Percentiles rank a stretch among this genome's conserved stretches.
phyloP scores from a whole-genome alignment of 768 basidiomycete genomes.

The Calocera viscosa region DNA sequence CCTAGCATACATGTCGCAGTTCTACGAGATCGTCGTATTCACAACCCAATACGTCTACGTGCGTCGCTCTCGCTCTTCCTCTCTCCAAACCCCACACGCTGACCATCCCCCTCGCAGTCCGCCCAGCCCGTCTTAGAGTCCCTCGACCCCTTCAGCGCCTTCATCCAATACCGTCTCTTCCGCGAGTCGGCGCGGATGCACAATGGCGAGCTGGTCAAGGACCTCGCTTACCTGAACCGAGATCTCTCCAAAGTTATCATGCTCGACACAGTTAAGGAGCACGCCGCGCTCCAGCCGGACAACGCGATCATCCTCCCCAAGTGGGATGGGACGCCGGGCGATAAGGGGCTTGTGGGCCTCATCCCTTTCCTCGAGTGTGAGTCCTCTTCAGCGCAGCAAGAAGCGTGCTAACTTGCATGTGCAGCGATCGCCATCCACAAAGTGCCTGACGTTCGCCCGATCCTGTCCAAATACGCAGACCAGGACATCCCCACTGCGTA shows the following conservation, averaged over 20 bases:
- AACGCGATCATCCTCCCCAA: slow-evolving; percentile 73
- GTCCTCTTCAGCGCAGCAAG: slow-evolving; percentile 17
- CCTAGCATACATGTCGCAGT: slow-evolving; percentile 91
- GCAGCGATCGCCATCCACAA: slow-evolving; percentile 87
- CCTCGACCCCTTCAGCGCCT: slow-evolving; percentile 86
- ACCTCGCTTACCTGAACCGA: slow-evolving; percentile 88
- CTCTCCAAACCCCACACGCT: background rate
- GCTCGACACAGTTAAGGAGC: slow-evolving; percentile 74
- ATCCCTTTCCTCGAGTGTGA: slow-evolving; percentile 93
- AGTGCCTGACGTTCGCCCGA: slow-evolving; percentile 73
- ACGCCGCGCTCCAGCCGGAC: slow-evolving; percentile 67
- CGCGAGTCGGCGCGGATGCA: slow-evolving; percentile 78
- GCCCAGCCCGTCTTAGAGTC: slow-evolving; percentile 81
- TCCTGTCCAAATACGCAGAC: slow-evolving; percentile 70
- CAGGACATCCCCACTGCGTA: slow-evolving; percentile 86
- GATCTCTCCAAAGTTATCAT: slow-evolving; percentile 80
- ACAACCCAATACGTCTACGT: slow-evolving; percentile 84
- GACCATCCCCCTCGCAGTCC: slow-evolving; percentile 41
- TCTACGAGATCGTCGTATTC: slow-evolving; percentile 96
- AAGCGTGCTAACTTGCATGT: background rate
- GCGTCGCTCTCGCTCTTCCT: slow-evolving; percentile 25
- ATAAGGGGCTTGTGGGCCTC: slow-evolving; percentile 71
- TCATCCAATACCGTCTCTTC: slow-evolving; percentile 80
- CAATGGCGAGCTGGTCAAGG: slow-evolving; percentile 82
- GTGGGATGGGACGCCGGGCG: slow-evolving; percentile 72